Conservation (phyloP, 2,329 filamentous ascomycete genomes). For the Trichoderma sp. region DNA sequence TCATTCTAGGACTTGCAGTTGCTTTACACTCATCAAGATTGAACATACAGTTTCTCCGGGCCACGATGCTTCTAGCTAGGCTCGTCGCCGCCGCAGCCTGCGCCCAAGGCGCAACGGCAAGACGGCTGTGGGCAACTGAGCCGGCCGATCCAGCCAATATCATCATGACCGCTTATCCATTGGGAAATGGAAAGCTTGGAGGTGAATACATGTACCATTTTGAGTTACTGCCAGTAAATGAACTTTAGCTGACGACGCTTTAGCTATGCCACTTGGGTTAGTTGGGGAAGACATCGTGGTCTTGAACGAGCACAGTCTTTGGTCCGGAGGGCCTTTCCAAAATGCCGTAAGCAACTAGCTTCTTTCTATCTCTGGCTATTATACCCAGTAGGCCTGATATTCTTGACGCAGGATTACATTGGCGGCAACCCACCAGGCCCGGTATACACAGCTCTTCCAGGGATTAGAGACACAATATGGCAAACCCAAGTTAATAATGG, state of each 20-base stretch:
- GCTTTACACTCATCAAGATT: not conserved
- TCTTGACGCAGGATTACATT: constrained; percentile 25
- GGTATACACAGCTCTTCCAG: constrained; percentile 24
- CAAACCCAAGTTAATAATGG: constrained; percentile 23
- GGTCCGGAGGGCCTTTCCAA: constrained; percentile 30
- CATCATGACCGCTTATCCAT: constrained; percentile 27
- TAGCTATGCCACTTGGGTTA: constrained; percentile 27
- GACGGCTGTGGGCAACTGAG: constrained; percentile 8
- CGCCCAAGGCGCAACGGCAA: constrained; percentile 6
- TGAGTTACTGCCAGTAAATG: not conserved
- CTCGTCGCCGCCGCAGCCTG: constrained; percentile 4
- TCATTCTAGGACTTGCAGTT: too few relatives aligned
- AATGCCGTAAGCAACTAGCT: constrained; percentile 13
- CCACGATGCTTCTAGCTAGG: constrained; percentile 8
- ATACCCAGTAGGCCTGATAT: not conserved
- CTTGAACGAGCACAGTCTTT: constrained; percentile 28
- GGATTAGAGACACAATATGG: constrained; percentile 28
- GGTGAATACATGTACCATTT: constrained; percentile 4
- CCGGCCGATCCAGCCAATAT: constrained; percentile 25
- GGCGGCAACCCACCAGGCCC: constrained; percentile 27
- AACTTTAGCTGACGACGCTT: not conserved
- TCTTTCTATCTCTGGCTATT: not conserved
- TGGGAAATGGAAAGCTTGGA: constrained; percentile 30
- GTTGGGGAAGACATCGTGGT: constrained; percentile 25
- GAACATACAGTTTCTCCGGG: not conserved